Evolutionary conservation across 331 rosid genomes (phyloP), one percentile per base, ranked within the genome.

Genomic region (Pyracantha coccinea): DNA sequence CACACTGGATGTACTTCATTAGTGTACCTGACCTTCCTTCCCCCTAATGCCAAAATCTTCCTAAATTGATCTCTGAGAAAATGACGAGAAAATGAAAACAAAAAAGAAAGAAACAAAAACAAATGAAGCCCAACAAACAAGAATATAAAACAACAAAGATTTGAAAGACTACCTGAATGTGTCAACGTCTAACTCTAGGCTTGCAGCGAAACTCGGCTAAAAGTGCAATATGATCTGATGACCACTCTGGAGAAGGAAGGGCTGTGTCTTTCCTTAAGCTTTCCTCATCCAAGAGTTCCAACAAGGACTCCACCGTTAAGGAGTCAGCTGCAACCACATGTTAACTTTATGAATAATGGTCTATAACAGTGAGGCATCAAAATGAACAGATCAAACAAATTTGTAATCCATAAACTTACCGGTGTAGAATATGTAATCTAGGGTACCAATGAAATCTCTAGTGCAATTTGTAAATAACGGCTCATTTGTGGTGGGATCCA

Each of bases 241-340:
- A 95, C 97, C 99, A 92, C 81, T 89, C 97, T 54, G 97, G 97
- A 71, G 99, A 95, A 80, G 99, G 99, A 84, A 95, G 97, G 1
- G 99, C 99, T 0, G 97, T 95, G 82, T 92, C 97, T 80, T 92
- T 95, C 89, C 99, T 89, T 88, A 95, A 86, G 83, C 93, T 85
- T 84, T 92, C 97, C 92, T 95, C 99, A 4, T 92, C 97, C 93
- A 95, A 78, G 82, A 95, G 89, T 87, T 95, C 99, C 87, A 95
- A 80, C 68, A 95, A 86, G 63, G 99, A 89, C 74, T 95, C 99
- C 76, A 95, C 99, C 7, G 93, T 84, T 84, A 95, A 88, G 55
- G 99, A 89, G 89, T 95, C 99, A 83, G 89, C 99, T 95, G 93
- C 76, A 85, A 78, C 75, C 82, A 85, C 66, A 71, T 33, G 79